phyloP scores from a whole-genome alignment of 73 alveolate genomes.

The Paramecium sexaurelia region DNA sequence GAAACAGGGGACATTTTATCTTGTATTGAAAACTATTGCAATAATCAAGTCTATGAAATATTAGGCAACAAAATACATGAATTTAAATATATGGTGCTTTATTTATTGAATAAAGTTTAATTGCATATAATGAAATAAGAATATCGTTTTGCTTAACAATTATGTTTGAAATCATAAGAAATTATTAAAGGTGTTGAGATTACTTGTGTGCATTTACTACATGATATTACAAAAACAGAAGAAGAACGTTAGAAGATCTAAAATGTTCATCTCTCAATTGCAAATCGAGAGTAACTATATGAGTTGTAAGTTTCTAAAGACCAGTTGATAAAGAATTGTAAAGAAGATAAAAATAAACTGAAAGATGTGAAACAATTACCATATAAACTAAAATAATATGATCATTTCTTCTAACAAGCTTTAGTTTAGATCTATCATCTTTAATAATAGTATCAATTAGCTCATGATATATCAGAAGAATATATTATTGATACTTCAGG shows the following conservation, averaged over 20 bases:
- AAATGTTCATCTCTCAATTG: background rate
- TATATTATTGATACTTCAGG: background rate
- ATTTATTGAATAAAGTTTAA: background rate
- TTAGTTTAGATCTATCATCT: background rate
- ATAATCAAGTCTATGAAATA: background rate
- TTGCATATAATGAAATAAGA: background rate
- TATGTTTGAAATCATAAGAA: background rate
- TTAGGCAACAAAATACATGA: background rate
- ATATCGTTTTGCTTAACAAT: background rate
- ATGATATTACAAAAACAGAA: background rate
- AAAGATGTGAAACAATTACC: background rate
- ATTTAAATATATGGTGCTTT: background rate
- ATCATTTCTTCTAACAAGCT: background rate
- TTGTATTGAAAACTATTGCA: background rate
- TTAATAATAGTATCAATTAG: background rate
- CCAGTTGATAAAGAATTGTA: background rate
- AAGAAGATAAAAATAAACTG: background rate
- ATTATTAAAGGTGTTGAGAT: background rate
- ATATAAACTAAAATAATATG: background rate
- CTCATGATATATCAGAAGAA: background rate
- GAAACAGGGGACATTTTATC: constrained; percentile 1
- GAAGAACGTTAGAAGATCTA: background rate
- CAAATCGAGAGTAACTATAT: background rate
- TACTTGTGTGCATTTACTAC: background rate
- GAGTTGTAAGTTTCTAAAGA: background rate